Evolutionary conservation across 495 filamentous ascomycete genomes (phyloP).

Genomic region (Cairneyella variabilis): DNA sequence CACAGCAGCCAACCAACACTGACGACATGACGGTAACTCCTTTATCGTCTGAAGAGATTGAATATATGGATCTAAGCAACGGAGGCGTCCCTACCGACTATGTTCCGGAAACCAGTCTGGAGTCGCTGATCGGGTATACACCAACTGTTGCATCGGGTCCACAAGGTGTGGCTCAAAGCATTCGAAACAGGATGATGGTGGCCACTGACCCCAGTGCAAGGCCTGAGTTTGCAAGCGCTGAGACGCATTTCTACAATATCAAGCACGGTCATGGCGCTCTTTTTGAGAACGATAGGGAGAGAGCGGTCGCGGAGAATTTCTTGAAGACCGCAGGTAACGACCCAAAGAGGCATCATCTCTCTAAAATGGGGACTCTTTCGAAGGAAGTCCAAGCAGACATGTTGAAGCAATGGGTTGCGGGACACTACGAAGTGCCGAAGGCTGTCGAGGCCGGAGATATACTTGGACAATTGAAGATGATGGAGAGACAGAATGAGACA

Average conservation of each 20-base stretch:
- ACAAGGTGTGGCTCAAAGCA: background rate
- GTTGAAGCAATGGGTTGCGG: slow-evolving; percentile 35
- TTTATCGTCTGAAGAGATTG: background rate
- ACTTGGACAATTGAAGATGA: slow-evolving; percentile 30
- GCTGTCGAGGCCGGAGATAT: slow-evolving; percentile 30
- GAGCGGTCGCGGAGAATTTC: slow-evolving; percentile 4
- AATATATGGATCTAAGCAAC: background rate
- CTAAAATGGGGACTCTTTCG: slow-evolving; percentile 18
- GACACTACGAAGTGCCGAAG: slow-evolving; percentile 34
- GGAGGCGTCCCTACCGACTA: background rate
- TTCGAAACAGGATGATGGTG: background rate
- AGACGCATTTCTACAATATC: background rate
- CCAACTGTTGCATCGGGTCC: background rate
- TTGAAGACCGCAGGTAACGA: too few relatives aligned
- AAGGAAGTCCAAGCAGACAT: slow-evolving; percentile 26
- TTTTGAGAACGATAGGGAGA: slow-evolving; percentile 17
- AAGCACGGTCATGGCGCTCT: slow-evolving; percentile 9
- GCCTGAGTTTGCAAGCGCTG: background rate
- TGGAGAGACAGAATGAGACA: slow-evolving; percentile 33
- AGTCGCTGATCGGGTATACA: background rate
- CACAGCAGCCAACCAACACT: background rate
- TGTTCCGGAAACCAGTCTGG: background rate
- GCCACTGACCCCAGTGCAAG: background rate
- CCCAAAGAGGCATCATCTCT: slow-evolving; percentile 1
- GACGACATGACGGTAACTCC: background rate